Conservation (phyloP, 371 early-diverging fungal genomes). For the Sporodiniella umbellata region DNA sequence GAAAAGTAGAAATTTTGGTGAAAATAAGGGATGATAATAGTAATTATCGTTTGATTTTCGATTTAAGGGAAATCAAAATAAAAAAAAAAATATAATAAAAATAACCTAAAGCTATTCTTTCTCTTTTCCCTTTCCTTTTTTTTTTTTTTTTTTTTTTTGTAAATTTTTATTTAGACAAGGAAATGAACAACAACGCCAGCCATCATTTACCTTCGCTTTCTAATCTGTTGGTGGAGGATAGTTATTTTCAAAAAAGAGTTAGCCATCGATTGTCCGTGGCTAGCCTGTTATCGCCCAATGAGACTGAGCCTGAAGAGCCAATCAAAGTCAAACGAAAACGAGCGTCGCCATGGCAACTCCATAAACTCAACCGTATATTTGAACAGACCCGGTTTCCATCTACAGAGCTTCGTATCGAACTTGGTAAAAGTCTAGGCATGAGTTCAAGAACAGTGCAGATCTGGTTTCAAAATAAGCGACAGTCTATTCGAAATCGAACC, state of each 20-base stretch:
- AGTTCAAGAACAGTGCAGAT: conserved; percentile 82
- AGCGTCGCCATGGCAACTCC: conserved; percentile 43
- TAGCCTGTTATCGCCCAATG: conserved; percentile 4
- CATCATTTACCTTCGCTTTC: conserved; percentile 30
- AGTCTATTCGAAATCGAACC: conserved; percentile 37
- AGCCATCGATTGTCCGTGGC: conserved; percentile 6
- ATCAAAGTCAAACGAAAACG: conserved; percentile 48
- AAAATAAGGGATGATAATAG: too few relatives aligned
- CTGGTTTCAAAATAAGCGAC: conserved; percentile 97
- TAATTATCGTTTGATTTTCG: too few relatives aligned
- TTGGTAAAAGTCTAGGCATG: conserved; percentile 88
- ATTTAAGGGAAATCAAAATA: too few relatives aligned
- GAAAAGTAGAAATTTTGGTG: too few relatives aligned
- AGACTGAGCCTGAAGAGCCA: conserved; percentile 8
- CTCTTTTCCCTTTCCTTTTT: too few relatives aligned
- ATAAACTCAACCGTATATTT: conserved; percentile 50
- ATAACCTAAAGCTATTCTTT: too few relatives aligned
- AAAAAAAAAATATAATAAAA: too few relatives aligned
- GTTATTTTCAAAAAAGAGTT: background rate
- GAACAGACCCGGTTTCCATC: conserved; percentile 56
- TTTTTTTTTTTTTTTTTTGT: too few relatives aligned
- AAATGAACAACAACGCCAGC: conserved; percentile 2
- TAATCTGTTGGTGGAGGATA: conserved; percentile 18
- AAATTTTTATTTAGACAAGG: too few relatives aligned
- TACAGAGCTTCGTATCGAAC: conserved; percentile 75